Conservation (phyloP, 306 rosid species). For the Castanopsis chinensis region DNA sequence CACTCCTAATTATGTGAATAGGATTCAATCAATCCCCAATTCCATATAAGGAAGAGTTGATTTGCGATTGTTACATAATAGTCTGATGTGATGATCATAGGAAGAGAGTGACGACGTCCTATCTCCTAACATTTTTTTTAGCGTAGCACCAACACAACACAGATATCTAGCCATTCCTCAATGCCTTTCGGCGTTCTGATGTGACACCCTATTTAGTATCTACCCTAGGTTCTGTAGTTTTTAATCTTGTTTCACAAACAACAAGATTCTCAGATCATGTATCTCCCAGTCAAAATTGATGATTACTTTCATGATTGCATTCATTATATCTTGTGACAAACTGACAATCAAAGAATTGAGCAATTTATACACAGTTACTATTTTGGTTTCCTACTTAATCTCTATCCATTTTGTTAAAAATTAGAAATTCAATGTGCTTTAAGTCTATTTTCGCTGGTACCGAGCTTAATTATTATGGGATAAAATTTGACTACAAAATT, state of each 20-base stretch:
- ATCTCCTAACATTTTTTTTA: not conserved
- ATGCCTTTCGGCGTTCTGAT: not conserved
- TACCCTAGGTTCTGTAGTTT: too few relatives aligned
- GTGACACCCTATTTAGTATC: not conserved
- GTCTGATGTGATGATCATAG: not conserved
- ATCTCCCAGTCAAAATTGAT: not conserved
- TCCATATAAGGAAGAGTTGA: too few relatives aligned
- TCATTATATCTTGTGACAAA: not conserved
- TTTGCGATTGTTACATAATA: too few relatives aligned
- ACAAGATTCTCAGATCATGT: not conserved
- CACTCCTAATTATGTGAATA: too few relatives aligned
- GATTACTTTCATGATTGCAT: not conserved
- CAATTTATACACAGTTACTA: not conserved
- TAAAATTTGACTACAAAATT: too few relatives aligned
- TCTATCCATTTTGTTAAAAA: too few relatives aligned
- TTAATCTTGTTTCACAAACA: not conserved
- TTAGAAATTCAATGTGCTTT: too few relatives aligned
- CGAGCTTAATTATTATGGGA: too few relatives aligned
- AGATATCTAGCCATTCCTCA: not conserved
- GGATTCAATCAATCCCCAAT: too few relatives aligned
- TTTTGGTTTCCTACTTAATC: too few relatives aligned
- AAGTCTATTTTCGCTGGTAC: too few relatives aligned
- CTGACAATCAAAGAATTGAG: not conserved
- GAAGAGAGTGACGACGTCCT: not conserved
- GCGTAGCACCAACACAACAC: not conserved